Evolutionary conservation across 2,329 filamentous ascomycete species (phyloP), one percentile per base, ranked within the genome.

Genomic region (Metarhizium rileyi): DNA sequence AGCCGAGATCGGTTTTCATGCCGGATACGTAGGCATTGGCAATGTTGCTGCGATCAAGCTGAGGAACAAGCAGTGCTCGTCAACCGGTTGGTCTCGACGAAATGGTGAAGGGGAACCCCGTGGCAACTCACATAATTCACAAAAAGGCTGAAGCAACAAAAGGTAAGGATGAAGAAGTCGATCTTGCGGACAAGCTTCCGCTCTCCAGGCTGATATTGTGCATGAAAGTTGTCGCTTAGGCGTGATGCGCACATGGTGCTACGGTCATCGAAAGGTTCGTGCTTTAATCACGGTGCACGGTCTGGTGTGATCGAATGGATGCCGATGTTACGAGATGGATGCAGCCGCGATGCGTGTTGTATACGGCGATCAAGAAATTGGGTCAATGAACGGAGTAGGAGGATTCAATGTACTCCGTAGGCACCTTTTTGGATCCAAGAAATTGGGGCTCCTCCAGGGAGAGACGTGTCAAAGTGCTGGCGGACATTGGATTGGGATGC

Each of bases 131-230:
- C 46, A 26, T 52, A 49, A 27, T 52, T 52, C 36, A 52, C 43
- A 26, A 52, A 25, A 12, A 43, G 49, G 26, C 46, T 46, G 16
- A 52, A 36, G n/a, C 46, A 49, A n/a, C 46, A 52, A 45, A 52
- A 52, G 7, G 46, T 52, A 14, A 52, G 28, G 28, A 52, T 52
- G 43, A 52, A 52, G 23, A 52, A 82, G 59, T 83, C 80, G 44
- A 81, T 77, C 65, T 79, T 81, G 38, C 69, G 71, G 5, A 83
- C 65, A 27, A 82, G 63, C 51, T 67, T 69, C 28, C 65, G 62
- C 58, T 73, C 70, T 2, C 65, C 67, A 0, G 68, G 66, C 25
- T 61, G 59, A 41, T 68, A 65, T 14, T 64, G 56, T 22, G 51
- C 55, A 46, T 61, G 55, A n/a, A 70, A 53, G 50, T 71, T 68